Evolutionary conservation across 2,329 filamentous ascomycete genomes (phyloP).

Genomic region (Ascomycota sp.): DNA sequence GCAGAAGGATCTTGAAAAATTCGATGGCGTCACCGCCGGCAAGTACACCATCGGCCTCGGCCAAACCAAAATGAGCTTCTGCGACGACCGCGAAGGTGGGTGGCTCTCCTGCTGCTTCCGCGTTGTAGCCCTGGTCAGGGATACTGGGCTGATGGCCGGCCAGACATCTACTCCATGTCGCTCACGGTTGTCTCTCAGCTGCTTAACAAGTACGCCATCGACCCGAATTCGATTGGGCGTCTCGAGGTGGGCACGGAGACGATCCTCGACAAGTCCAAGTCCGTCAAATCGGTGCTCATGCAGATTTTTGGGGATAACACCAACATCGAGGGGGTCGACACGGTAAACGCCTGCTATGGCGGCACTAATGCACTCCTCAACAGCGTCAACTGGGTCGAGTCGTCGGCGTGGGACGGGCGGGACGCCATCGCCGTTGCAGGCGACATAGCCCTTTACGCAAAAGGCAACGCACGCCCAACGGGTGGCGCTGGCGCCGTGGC

Average conservation of each 20-base stretch:
- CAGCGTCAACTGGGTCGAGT: conserved; percentile 69
- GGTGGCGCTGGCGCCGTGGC: conserved; percentile 65
- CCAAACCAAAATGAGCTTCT: conserved; percentile 85
- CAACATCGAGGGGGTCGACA: conserved; percentile 69
- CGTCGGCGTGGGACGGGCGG: conserved; percentile 68
- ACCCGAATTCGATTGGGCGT: conserved; percentile 56
- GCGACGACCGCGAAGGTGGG: conserved; percentile 71
- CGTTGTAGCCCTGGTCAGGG: no score
- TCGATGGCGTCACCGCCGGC: conserved; percentile 61
- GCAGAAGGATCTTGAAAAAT: conserved; percentile 65
- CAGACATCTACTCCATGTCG: conserved; percentile 76
- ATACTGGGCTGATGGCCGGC: no score
- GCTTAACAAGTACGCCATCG: conserved; percentile 66
- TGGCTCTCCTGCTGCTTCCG: conserved; percentile 7
- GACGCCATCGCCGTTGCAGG: conserved; percentile 63
- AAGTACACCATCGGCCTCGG: conserved; percentile 86
- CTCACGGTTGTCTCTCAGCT: conserved; percentile 61
- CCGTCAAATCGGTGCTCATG: conserved; percentile 75
- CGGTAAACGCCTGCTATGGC: conserved; percentile 70
- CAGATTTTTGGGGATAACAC: conserved; percentile 70
- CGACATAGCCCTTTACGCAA: conserved; percentile 72
- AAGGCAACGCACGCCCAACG: conserved; percentile 62
- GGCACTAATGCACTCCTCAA: conserved; percentile 75
- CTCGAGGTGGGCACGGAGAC: conserved; percentile 77
- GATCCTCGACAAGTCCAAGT: conserved; percentile 76